A percentile compares a stretch with the other conserved stretches of the same genome.
Conservation (phyloP, 805 yeast genomes). For the Vanderwaltozyma polyspora region DNA sequence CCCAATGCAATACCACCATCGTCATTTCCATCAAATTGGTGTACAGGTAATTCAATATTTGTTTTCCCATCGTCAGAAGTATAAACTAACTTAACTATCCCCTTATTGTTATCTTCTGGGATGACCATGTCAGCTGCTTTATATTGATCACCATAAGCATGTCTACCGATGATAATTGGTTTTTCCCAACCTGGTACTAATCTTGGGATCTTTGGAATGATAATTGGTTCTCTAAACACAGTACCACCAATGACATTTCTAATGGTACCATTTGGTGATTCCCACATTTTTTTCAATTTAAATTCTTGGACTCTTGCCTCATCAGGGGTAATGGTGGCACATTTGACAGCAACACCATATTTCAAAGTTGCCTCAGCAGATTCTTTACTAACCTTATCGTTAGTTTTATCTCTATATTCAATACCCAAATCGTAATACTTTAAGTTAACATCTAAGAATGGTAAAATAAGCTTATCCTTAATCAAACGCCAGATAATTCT, state of each 20-base stretch:
- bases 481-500: constrained; percentile 90
- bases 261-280: constrained; percentile 93
- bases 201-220: constrained; percentile 79
- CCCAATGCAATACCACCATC: constrained; percentile 65
- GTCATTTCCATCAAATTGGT: constrained; percentile 40
- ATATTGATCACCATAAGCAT: constrained; percentile 95
- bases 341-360: constrained; percentile 88
- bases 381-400: constrained; percentile 80
- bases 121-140: constrained; percentile 80
- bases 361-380: constrained; percentile 83
- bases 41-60: constrained; percentile 26
- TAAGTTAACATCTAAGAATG: constrained; percentile 77
- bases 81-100: constrained; percentile 66
- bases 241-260: constrained; percentile 94
- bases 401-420: constrained; percentile 74
- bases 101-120: constrained; percentile 45
- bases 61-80: constrained; percentile 49
- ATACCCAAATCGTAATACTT: constrained; percentile 88
- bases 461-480: constrained; percentile 73
- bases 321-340: constrained; percentile 98
- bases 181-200: constrained; percentile 86
- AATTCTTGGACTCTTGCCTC: constrained; percentile 92
- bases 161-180: constrained; percentile 95
- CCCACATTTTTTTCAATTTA: constrained; percentile 90
- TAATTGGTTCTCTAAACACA: constrained; percentile 93